Conservation (phyloP, 2,329 filamentous ascomycete genomes). For the Periglandula ipomoeae region DNA sequence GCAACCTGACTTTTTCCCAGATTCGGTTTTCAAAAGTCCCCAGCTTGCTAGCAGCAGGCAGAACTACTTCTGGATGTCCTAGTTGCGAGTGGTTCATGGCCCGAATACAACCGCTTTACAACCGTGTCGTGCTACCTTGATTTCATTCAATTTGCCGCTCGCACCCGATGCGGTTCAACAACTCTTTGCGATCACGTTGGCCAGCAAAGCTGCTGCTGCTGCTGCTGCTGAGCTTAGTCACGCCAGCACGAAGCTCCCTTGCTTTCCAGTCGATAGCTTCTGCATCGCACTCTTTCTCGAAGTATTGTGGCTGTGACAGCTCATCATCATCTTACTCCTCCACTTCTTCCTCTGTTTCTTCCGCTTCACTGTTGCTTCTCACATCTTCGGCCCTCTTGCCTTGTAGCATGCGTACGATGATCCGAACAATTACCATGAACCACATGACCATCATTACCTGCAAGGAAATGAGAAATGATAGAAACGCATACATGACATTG, state of each 20-base stretch:
- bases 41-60: no score
- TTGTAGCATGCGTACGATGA: neutral
- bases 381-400: neutral
- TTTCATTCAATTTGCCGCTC: neutral
- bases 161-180: neutral
- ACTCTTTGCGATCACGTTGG: neutral
- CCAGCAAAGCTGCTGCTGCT: neutral
- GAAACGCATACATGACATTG: conserved; percentile 66
- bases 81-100: no score
- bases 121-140: no score
- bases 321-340: neutral
- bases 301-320: neutral
- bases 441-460: conserved; percentile 48
- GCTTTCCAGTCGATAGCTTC: no score
- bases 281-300: neutral
- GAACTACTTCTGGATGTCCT: no score
- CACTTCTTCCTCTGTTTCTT: neutral
- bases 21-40: no score
- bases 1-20: no score
- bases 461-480: conserved; percentile 65
- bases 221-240: no score
- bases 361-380: no score
- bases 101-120: no score
- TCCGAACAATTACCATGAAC: neutral
- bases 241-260: no score